Evolutionary conservation across 1,284 basidiomycete species (phyloP), one percentile per base, ranked within the genome.

Genomic region (Cryptococcus sp.): DNA sequence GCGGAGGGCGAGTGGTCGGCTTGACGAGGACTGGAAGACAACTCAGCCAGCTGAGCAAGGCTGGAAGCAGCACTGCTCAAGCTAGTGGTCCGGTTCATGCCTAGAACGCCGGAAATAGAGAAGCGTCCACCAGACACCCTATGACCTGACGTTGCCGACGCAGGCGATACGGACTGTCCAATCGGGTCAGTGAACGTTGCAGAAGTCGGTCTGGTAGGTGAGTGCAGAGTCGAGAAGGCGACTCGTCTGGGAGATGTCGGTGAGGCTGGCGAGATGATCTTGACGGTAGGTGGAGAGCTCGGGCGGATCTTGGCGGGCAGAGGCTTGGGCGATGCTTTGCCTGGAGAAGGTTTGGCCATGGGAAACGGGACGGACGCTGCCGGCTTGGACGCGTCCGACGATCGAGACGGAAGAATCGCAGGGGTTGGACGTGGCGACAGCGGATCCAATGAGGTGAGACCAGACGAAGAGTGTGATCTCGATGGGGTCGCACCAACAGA

Each of bases 51-150:
- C 17, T 67, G 64, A 23, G 67, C 54, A 15, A 77, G 62, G 45
- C 64, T 69, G 1, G 68, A 62, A 11, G 68, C 61, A 3, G 74
- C 75, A 11, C 68, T 73, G 25, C 63, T 66, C 48, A 67, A 61
- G 54, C 59, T 65, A 1, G 50, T 56, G 5, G 65, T 65, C 5
- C 66, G 62, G 6, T 52, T 60, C 27, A 72, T 59, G 10, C 75
- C 74, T n/a, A 76, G 60, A 11, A 73, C 69, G 23, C 71, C 73
- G 41, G 60, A 62, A 27, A 77, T 70, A 17, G 74, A 76, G 58
- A 76, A 77, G 25, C 74, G 59, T 19, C 68, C 67, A 16, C 54
- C 67, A 20, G 65, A 68, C 1, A 56, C 46, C 4, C 67, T 58
- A 48, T 73, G 71, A 1, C 67, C 54, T 16, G 63, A 61, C 16